Base-by-base conservation (phyloP, 2,329 filamentous ascomycete species). In the Karstenula rhodostoma region DNA sequence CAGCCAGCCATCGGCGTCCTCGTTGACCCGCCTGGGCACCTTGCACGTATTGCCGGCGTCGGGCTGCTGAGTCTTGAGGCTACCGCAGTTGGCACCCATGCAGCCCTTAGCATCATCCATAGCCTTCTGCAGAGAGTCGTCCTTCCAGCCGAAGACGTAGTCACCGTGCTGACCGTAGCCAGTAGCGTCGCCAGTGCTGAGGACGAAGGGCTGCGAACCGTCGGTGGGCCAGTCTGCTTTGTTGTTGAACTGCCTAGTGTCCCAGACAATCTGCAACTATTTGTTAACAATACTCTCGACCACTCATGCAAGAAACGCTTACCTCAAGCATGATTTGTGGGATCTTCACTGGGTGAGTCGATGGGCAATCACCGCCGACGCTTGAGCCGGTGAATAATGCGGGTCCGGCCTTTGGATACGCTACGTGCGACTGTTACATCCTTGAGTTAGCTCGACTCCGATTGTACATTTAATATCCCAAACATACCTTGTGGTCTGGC, bases 401-500 rank as follows among this genome's bases (percentile, higher is more conserved):
- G 13, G 71, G 70, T 1, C 71, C 72, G 22, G 63, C 72, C 27
- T 65, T 71, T 1, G 81, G 80, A 57, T 82, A 82, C 7, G 81
- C 74, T 15, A 82, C 78, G 64, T 82, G 87, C 61, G 80, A 80
- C 75, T 48, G 8, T 32, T 7, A 40, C 37, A n/a, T 19, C 17
- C 37, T 6, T 8, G 17, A 19, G 8, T 40, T 17, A 40, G 37
- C 15, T n/a, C 13, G 4, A 40, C 5, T 7, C 1, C 17, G 17
- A 40, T 15, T 40, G 37, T 40, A 32, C 29, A 32, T 32, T 32
- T 10, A 10, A 6, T 10, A 9, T 32, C 8, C 29, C 29, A 32
- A 40, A n/a, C 35, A 17, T 40, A 40, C 37, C 17, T 82, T 83
- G 80, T 89, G 86, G 73, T 89, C 82, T 0, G 71, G 57, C 23